These are phyloP conservation scores for Colletotrichum sp. DNA, from an alignment of 2,329 filamentous ascomycete species.

Conservation along the genomic window DNA sequence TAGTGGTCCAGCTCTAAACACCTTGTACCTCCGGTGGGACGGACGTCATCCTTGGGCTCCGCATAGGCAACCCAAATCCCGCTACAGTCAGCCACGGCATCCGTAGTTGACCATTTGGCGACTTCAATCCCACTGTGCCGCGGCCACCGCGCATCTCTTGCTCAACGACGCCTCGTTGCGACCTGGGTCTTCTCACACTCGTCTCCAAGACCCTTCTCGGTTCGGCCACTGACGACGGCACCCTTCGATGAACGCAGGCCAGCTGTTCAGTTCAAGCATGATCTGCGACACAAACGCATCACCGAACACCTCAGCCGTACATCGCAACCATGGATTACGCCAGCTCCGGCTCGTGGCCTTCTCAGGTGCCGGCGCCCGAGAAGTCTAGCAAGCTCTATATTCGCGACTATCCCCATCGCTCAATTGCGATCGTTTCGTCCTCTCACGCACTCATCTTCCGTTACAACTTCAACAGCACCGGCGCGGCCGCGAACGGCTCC, in stretches of 20 bases:
- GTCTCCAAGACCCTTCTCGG: not conserved
- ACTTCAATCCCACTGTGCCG: not conserved
- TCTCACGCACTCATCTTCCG: constrained; percentile 85
- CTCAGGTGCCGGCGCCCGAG: constrained; percentile 55
- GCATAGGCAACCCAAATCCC: constrained; percentile 11
- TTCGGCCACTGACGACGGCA: not conserved
- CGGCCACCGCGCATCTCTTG: not conserved
- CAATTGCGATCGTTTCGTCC: constrained; percentile 83
- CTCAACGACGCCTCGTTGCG: not conserved
- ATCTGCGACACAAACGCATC: not conserved
- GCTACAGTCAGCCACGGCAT: constrained; percentile 11
- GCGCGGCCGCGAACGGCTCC: constrained; percentile 63
- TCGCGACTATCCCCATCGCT: constrained; percentile 84
- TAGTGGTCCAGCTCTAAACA: constrained; percentile 12
- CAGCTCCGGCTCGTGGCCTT: constrained; percentile 45
- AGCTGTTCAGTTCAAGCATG: constrained; percentile 8
- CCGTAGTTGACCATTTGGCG: not conserved
- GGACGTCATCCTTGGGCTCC: constrained; percentile 19
- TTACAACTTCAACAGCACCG: constrained; percentile 71
- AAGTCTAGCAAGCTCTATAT: constrained; percentile 80
- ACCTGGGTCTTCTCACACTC: not conserved
- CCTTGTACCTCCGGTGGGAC: not conserved
- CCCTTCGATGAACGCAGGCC: not conserved
- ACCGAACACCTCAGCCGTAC: not conserved
- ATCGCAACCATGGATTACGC: constrained; percentile 51